Percentiles rank a stretch among this genome's conserved stretches.
phyloP scores from a whole-genome alignment of 1,139 yeast genomes.

The Debaryomycetaceae sp. region DNA sequence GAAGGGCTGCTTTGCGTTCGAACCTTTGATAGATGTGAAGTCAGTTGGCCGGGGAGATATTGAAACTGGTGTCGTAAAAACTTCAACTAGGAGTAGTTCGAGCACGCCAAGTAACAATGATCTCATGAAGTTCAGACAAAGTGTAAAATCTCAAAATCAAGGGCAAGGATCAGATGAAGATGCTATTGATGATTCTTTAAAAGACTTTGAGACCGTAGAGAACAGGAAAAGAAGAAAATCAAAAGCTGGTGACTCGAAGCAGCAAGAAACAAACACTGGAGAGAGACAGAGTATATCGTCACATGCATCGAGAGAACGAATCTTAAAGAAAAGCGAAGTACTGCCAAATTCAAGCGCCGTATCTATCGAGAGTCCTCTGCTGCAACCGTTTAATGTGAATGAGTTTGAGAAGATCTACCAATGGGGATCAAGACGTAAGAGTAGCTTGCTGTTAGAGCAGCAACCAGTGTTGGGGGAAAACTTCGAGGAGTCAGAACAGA shows the following conservation, averaged over 20 bases:
- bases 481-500: neutral
- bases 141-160: slow-evolving; percentile 1
- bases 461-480: slow-evolving; percentile 7
- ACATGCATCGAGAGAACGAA: neutral
- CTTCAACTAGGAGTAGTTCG: slow-evolving; percentile 24
- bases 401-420: neutral
- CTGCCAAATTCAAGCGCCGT: neutral
- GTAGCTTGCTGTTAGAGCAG: slow-evolving; percentile 2
- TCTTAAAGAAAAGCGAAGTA: neutral
- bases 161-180: slow-evolving; percentile 8
- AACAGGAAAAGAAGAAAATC: slow-evolving; percentile 17
- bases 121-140: slow-evolving; percentile 20
- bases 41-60: slow-evolving; percentile 15
- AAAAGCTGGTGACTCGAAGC: neutral
- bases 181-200: slow-evolving; percentile 21
- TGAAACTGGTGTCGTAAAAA: slow-evolving; percentile 12
- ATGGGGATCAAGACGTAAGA: neutral
- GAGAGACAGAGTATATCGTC: neutral
- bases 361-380: neutral
- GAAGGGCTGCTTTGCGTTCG: slow-evolving; percentile 37
- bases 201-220: slow-evolving; percentile 30
- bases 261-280: neutral
- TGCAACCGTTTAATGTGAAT: neutral
- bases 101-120: slow-evolving; percentile 21
- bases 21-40: slow-evolving; percentile 47